Conservation (phyloP, 192 early-diverging fungal species). For the Gigaspora rosea region DNA sequence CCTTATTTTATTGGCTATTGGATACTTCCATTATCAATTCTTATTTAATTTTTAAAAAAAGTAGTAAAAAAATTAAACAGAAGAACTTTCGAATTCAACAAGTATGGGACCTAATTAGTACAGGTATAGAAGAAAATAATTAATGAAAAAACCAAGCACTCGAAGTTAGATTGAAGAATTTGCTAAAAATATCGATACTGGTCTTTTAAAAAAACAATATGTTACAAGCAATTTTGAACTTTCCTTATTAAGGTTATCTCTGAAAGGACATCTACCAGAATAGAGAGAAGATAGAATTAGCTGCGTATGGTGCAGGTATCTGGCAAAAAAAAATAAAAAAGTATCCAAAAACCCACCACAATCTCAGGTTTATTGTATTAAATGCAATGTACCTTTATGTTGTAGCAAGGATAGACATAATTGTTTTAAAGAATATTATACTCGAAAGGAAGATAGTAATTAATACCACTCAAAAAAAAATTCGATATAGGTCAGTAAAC, state of each 20-base stretch:
- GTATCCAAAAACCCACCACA: too few relatives aligned
- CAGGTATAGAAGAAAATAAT: background rate
- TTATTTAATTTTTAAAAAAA: conserved; percentile 6
- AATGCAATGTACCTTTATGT: background rate
- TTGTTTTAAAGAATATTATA: conserved; percentile 11
- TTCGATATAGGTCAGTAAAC: too few relatives aligned
- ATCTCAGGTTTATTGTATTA: background rate
- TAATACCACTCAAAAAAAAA: background rate
- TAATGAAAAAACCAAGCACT: background rate
- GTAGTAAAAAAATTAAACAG: background rate
- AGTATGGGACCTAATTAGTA: background rate
- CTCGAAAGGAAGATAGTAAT: background rate
- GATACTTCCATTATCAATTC: conserved; percentile 31
- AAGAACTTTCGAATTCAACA: background rate
- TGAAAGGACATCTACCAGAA: background rate
- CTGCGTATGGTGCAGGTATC: background rate
- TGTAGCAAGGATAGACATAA: background rate
- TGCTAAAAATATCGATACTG: background rate
- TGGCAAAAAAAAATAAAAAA: too few relatives aligned
- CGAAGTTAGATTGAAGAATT: background rate
- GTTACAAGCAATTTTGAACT: background rate
- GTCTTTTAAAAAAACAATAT: background rate
- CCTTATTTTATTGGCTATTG: conserved; percentile 35
- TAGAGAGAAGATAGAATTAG: background rate
- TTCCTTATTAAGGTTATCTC: background rate